Evolutionary conservation across 2,329 filamentous ascomycete genomes (phyloP).

Genomic region (Hymenoscyphus salicellus): DNA sequence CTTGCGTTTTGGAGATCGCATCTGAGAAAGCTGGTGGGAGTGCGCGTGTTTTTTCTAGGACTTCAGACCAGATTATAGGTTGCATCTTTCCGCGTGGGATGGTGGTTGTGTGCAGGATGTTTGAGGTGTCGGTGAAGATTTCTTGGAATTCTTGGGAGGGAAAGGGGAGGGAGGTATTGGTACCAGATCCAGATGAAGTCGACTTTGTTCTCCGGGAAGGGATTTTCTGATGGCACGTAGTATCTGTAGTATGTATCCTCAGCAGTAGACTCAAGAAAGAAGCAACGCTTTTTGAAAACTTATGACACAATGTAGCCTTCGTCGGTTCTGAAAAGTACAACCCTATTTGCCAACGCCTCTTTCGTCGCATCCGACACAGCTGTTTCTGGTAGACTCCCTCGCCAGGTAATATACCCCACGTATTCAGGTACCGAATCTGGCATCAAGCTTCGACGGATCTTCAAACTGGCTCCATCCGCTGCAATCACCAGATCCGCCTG

Average conservation of each 20-base stretch:
- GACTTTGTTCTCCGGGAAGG: background rate
- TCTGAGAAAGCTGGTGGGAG: background rate
- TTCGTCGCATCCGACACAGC: background rate
- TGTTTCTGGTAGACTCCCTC: background rate
- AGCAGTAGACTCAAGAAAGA: background rate
- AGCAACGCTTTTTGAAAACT: background rate
- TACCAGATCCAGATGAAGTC: background rate
- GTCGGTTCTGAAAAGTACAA: background rate
- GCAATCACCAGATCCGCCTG: conserved; percentile 1
- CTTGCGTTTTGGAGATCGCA: background rate
- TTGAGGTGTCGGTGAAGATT: background rate
- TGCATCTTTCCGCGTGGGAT: background rate
- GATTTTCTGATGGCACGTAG: background rate
- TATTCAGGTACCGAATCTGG: background rate
- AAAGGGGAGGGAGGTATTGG: background rate
- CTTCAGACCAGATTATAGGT: background rate
- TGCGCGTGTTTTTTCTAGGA: background rate
- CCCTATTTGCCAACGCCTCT: background rate
- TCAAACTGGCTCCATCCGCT: conserved; percentile 5
- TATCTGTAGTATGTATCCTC: background rate
- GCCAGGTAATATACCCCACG: conserved; percentile 3
- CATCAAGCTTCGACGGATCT: background rate
- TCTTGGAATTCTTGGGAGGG: background rate
- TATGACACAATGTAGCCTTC: background rate
- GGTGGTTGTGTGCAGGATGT: background rate